Evolutionary conservation across 2,329 filamentous ascomycete genomes (phyloP), one percentile per base, ranked within the genome.

Genomic region (Cordyceps javanica): DNA sequence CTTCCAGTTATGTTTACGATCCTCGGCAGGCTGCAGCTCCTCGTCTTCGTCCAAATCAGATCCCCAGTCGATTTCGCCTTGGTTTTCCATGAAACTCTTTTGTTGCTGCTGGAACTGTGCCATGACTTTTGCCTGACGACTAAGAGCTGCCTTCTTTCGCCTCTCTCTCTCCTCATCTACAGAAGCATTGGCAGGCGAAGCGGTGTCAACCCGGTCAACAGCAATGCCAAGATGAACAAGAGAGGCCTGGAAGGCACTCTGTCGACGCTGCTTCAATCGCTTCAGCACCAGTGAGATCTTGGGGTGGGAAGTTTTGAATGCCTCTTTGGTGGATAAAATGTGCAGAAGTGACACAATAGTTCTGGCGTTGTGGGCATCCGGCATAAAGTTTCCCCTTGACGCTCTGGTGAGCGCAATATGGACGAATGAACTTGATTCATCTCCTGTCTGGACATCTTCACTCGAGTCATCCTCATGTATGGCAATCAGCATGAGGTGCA

Each of bases 71-170:
- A 96, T 82, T 42, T 86, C 81, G n/a, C 84, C 88, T 70, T 97
- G 92, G 62, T 88, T 94, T 58, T 90, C 88, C 74, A 99, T 77
- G 73, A 99, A 99, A 66, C 85, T 94, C 73, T 95, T 93, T 69
- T 97, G 95, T 68, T 99, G 93, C 68, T 96, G 89, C 70, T 97
- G 94, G 73, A 99, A 97, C 68, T 97, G 91, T 2, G 92, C 94
- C 92, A 99, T 97, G 32, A 99, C 91, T 67, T 86, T 89, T 2
- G 92, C 92, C 72, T 97, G 92, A 23, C 94, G 85, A 65, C 91
- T 93, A 41, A 92, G 75, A 0, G 94, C 94, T 54, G 93, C 90
- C 72, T 89, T 89, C 78, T 97, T 99, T 77, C 93, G 96, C 60
- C 85, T 77, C 70, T 93, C 89, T 16, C 84, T 82, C 67, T 93